Conservation (phyloP, 1,284 basidiomycete genomes). For the Dichomitus squalens region DNA sequence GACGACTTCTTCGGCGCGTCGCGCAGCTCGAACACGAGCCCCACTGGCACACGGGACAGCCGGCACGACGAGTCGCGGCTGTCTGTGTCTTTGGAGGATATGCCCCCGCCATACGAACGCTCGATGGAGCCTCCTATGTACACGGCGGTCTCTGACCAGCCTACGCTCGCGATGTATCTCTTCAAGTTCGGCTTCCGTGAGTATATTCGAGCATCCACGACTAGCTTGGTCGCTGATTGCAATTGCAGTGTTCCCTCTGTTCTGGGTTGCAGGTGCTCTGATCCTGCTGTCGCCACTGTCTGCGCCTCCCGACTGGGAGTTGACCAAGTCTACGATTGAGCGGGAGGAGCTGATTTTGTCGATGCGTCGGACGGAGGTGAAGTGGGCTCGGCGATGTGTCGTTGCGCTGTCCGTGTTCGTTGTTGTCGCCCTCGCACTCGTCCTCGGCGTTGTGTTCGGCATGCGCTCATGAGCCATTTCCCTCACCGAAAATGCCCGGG, state of each 20-base stretch:
- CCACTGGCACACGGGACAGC: slow-evolving; percentile 30
- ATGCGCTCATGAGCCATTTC: slow-evolving; percentile 1
- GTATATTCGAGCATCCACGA: slow-evolving; percentile 2
- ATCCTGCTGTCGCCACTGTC: slow-evolving; percentile 42
- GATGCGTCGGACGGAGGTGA: slow-evolving; percentile 41
- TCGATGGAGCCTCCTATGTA: slow-evolving; percentile 29
- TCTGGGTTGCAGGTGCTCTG: slow-evolving; percentile 44
- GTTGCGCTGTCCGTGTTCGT: slow-evolving; percentile 3
- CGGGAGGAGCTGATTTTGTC: slow-evolving; percentile 36
- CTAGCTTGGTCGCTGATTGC: background rate
- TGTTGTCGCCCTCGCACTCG: background rate
- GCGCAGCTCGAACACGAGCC: slow-evolving; percentile 19
- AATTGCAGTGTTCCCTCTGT: slow-evolving; percentile 43
- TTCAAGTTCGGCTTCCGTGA: slow-evolving; percentile 38
- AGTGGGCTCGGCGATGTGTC: slow-evolving; percentile 48
- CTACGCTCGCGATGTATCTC: slow-evolving; percentile 37
- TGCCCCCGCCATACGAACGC: slow-evolving; percentile 31
- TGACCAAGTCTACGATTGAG: slow-evolving; percentile 40
- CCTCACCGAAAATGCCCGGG: background rate
- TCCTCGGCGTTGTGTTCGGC: slow-evolving; percentile 3
- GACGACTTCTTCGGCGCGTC: slow-evolving; percentile 35
- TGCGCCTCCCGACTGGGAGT: slow-evolving; percentile 42
- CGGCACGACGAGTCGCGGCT: slow-evolving; percentile 28
- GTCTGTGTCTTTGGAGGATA: slow-evolving; percentile 8
- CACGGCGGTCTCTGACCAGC: slow-evolving; percentile 29